Evolutionary conservation across 352 stramenopile genomes (phyloP), one percentile per base, ranked within the genome.

Genomic region (Globisporangium polare): DNA sequence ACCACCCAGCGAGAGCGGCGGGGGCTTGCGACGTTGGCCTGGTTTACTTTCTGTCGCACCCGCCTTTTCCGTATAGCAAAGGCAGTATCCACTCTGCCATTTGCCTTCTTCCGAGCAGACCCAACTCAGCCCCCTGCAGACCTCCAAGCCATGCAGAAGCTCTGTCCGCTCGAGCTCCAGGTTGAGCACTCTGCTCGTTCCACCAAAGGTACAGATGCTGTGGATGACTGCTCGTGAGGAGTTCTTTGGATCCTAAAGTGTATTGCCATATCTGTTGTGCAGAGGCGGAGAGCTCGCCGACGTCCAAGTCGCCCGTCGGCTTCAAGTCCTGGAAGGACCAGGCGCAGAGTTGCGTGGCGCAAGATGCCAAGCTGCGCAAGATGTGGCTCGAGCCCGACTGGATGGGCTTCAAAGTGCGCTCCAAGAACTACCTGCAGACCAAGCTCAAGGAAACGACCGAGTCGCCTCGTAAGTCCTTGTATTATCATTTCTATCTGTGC

Each of bases 321-420:
- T 72, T 67, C 63, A 81, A 74, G 45, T 86, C 73, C 24, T 89
- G 81, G 78, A 74, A 70, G 4, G 60, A 71, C 17, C 60, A 77
- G 37, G 79, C 76, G 5, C 73, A 74, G 6, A 67, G 63, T 8
- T 88, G 76, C 45, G 53, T 65, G 2, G 67, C 80, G 56, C 82
- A 89, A 62, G 57, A 64, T 47, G 20, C 71, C 27, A 67, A 58
- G 51, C 70, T 92, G 3, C 73, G 77, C 1, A 85, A 88, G 62
- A 89, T 92, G 72, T 94, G 85, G 85, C 67, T 68, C 20, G 82
- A 94, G 56, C 83, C 79, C 5, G 77, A 83, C 22, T 83, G 72
- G 69, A 46, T 69, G 1, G 68, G 58, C 20, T 91, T 92, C 63
- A 85, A 88, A 66, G 67, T 94, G 15, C 82, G 85, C 51, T 78